A percentile compares a stretch with the other conserved stretches of the same genome.
These are phyloP conservation scores for Penicillium subrubescens DNA, from an alignment of 495 filamentous ascomycete genomes.

Conservation along the genomic window DNA sequence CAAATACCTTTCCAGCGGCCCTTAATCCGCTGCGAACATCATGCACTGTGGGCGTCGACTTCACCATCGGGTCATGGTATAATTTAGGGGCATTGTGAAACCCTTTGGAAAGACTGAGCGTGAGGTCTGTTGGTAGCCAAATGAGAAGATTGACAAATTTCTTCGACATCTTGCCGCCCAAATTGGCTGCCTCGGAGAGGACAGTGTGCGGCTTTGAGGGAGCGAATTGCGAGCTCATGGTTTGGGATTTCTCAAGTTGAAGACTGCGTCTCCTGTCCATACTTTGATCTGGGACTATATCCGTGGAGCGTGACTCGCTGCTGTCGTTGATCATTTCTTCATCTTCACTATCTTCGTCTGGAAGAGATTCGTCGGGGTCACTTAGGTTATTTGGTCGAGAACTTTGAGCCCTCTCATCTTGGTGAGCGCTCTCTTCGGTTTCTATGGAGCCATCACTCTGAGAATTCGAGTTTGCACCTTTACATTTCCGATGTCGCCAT, in stretches of 20 bases:
- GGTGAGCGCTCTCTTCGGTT: neutral
- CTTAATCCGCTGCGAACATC: constrained; percentile 69
- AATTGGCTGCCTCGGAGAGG: constrained; percentile 38
- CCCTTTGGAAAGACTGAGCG: constrained; percentile 74
- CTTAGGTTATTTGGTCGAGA: neutral
- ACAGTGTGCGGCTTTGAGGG: constrained; percentile 8
- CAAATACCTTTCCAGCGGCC: constrained; percentile 60
- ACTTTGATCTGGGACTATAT: neutral
- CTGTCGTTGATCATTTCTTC: constrained; percentile 1
- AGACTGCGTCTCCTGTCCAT: constrained; percentile 12
- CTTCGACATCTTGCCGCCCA: constrained; percentile 34
- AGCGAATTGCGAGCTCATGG: constrained; percentile 15
- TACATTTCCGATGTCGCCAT: constrained; percentile 3
- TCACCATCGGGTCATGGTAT: constrained; percentile 76
- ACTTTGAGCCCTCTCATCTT: neutral
- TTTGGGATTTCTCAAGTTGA: constrained; percentile 15
- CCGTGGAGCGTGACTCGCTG: neutral
- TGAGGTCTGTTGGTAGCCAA: constrained; percentile 79
- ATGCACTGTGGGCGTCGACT: constrained; percentile 68
- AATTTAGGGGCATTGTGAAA: constrained; percentile 84
- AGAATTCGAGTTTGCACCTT: neutral
- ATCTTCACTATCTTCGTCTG: neutral
- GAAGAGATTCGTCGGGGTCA: neutral
- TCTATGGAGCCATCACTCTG: constrained; percentile 3
- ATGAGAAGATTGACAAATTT: constrained; percentile 72